Conservation (phyloP, 441 rosid genomes). For the Theobroma grandiflorum region DNA sequence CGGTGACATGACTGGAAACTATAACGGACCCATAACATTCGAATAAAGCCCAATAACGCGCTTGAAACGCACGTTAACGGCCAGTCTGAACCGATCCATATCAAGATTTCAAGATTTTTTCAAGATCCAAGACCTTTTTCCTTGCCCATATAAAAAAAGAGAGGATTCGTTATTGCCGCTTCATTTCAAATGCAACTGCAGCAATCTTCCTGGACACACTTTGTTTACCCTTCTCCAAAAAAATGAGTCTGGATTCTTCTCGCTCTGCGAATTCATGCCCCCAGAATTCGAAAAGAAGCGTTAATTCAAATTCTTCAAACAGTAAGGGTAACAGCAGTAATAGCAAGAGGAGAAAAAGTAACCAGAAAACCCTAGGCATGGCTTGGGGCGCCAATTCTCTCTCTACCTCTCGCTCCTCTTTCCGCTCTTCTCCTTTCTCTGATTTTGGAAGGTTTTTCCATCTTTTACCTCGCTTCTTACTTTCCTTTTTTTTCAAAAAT, state of each 20-base stretch:
- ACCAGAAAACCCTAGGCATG: conserved; percentile 92
- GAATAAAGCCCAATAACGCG: neutral
- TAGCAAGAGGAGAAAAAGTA: conserved; percentile 50
- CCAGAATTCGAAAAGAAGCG: conserved; percentile 63
- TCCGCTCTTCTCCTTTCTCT: conserved; percentile 75
- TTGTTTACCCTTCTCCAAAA: neutral
- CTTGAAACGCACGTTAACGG: neutral
- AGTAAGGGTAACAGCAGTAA: conserved; percentile 34
- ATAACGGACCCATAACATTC: neutral
- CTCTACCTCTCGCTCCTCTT: conserved; percentile 81
- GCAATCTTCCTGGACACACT: neutral
- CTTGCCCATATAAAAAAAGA: neutral
- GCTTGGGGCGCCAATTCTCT: conserved; percentile 88
- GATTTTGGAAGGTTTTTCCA: conserved; percentile 75
- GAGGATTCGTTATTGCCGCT: neutral
- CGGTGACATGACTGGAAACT: neutral
- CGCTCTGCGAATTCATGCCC: conserved; percentile 51
- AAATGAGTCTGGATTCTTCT: conserved; percentile 57
- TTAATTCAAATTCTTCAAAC: conserved; percentile 54
- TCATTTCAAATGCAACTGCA: neutral
- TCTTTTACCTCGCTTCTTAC: neutral
- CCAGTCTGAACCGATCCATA: neutral
- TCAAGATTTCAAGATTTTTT: neutral
- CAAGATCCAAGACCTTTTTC: neutral
- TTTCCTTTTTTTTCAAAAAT: neutral